Evolutionary conservation across 805 yeast genomes (phyloP), one percentile per base, ranked within the genome.

Genomic region (Maudiozyma saulgeensis): DNA sequence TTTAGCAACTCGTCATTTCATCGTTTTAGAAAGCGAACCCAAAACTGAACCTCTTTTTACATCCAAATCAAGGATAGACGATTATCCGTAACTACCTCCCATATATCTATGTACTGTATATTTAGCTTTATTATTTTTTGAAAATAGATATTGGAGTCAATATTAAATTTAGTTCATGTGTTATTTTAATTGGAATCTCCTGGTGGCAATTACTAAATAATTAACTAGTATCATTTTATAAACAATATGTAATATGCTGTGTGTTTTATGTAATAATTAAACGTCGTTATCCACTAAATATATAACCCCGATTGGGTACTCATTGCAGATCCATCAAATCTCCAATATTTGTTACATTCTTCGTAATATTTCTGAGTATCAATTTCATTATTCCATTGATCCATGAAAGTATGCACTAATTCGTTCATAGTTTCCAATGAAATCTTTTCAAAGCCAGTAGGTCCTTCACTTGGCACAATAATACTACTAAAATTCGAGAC

Each of bases 391-490:
- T 21, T 46, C 54, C 56, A 55, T 37, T 48, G 49, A 13, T 45
- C 45, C 6, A 48, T 46, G 16, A 57, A 54, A 16, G 51, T 21
- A 41, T 56, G 60, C 43, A 63, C 56, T 44, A 66, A 41, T n/a
- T 58, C 56, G 31, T 62, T 60, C 57, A 67, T 60, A 3, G 60
- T 49, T 2, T 50, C 53, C 21, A 56, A 26, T 4, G 62, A 74
- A 9, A 79, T 61, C 55, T 76, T 80, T 53, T 81, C 85, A 60
- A 69, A 79, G 2, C 83, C 84, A 2, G 75, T 68, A 19, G 78
- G 81, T 5, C 87, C 87, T 62, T 81, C 86, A 41, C 84, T 74
- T 52, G 80, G 79, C 43, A 64, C 51, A 47, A 62, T 37, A 50
- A 54, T 8, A 34, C 61, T 51, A 40, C 49, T 32, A 52, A 56